Conservation (phyloP, 768 basidiomycete genomes). For the Tremella yokohamensis region DNA sequence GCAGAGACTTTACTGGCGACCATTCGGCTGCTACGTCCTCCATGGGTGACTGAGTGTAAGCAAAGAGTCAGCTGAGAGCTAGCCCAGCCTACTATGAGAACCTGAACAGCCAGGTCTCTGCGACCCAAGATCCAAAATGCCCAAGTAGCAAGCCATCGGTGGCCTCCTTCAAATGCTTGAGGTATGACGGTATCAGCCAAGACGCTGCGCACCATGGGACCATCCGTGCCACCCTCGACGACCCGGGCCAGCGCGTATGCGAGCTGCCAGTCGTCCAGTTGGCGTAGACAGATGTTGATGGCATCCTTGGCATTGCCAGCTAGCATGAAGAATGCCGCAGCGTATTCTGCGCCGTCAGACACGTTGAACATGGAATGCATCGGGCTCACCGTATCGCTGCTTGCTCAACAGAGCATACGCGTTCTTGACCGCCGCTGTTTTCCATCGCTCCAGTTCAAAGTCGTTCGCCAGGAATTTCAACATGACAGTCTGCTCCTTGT, state of each 20-base stretch:
- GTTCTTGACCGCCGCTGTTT: conserved; percentile 90
- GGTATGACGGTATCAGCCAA: conserved; percentile 75
- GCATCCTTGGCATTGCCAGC: conserved; percentile 86
- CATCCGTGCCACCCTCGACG: conserved; percentile 75
- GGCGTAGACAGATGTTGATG: conserved; percentile 80
- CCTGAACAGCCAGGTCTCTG: conserved; percentile 81
- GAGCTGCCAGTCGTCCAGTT: conserved; percentile 84
- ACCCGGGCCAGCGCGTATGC: conserved; percentile 82
- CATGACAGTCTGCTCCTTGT: conserved; percentile 83
- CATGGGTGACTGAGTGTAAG: conserved; percentile 53
- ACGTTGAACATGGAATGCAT: not conserved
- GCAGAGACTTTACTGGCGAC: conserved; percentile 13
- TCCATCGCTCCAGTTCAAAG: conserved; percentile 78
- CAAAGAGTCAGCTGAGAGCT: conserved; percentile 41
- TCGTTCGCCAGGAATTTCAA: conserved; percentile 89
- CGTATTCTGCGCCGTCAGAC: conserved; percentile 65
- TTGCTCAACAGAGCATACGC: conserved; percentile 88
- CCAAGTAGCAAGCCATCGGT: conserved; percentile 92
- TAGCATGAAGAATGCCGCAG: conserved; percentile 96
- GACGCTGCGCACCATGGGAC: conserved; percentile 68
- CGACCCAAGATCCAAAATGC: conserved; percentile 90
- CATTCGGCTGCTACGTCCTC: conserved; percentile 27
- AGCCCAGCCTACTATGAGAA: conserved; percentile 67
- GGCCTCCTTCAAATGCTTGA: conserved; percentile 76
- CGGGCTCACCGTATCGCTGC: conserved; percentile 74